phyloP scores from a whole-genome alignment of 2,329 filamentous ascomycete genomes.

The Phyllosticta capitalensis region DNA sequence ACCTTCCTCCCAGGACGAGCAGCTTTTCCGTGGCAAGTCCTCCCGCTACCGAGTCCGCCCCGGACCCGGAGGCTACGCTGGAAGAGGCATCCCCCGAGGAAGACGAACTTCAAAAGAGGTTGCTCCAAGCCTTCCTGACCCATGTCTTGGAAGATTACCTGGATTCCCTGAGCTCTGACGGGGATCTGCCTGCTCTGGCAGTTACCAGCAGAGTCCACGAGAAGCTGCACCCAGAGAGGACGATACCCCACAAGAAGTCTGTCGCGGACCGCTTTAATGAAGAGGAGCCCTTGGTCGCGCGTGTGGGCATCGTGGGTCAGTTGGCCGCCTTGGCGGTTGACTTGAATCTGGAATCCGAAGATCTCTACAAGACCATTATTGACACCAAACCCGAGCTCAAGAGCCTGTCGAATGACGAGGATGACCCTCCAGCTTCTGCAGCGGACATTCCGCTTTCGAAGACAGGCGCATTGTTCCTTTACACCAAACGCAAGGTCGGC shows the following conservation, averaged over 20 bases:
- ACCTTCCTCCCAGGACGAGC: slow-evolving; percentile 49
- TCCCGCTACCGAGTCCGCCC: slow-evolving; percentile 28
- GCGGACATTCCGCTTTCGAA: slow-evolving; percentile 48
- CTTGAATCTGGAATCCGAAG: slow-evolving; percentile 39
- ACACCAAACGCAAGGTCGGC: slow-evolving; percentile 43
- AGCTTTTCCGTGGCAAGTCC: slow-evolving; percentile 31
- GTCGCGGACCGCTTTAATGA: slow-evolving; percentile 56
- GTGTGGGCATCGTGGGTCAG: slow-evolving; percentile 61
- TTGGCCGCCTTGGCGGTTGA: slow-evolving; percentile 58
- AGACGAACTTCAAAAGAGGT: slow-evolving; percentile 49
- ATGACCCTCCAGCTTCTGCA: slow-evolving; percentile 43
- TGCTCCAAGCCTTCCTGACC: slow-evolving; percentile 69
- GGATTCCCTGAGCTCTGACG: slow-evolving; percentile 37
- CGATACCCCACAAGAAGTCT: slow-evolving; percentile 53
- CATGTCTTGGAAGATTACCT: slow-evolving; percentile 68
- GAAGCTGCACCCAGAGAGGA: slow-evolving; percentile 54
- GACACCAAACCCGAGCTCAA: slow-evolving; percentile 31
- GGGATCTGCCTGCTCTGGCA: slow-evolving; percentile 40
- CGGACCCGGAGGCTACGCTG: slow-evolving; percentile 48
- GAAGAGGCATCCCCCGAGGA: slow-evolving; percentile 43
- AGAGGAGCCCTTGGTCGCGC: slow-evolving; percentile 50
- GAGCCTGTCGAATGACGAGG: slow-evolving; percentile 40
- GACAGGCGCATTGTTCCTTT: slow-evolving; percentile 45
- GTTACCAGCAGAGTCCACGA: slow-evolving; percentile 55
- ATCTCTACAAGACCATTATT: slow-evolving; percentile 38